These are phyloP conservation scores for Karstenula rhodostoma DNA, from an alignment of 2,329 filamentous ascomycete genomes.

Conservation along the genomic window DNA sequence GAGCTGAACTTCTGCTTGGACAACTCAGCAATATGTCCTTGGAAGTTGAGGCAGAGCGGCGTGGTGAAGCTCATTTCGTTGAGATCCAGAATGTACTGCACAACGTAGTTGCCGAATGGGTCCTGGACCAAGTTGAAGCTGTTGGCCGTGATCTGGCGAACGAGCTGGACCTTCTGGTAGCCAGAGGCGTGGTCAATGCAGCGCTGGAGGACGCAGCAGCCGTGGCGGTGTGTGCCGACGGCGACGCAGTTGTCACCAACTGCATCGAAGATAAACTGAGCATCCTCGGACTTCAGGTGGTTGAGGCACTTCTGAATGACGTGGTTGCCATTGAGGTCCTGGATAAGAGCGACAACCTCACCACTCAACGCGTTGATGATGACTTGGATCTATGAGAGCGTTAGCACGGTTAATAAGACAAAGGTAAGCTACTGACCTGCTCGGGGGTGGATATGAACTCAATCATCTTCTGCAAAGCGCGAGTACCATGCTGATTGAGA, in stretches of 20 bases:
- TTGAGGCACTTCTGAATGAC: constrained; percentile 99
- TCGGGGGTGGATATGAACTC: constrained; percentile 88
- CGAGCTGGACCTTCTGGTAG: constrained; percentile 85
- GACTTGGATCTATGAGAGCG: constrained; percentile 66
- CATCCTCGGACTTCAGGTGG: constrained; percentile 82
- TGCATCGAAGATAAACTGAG: constrained; percentile 96
- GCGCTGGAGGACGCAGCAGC: constrained; percentile 96
- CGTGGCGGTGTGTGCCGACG: constrained; percentile 95
- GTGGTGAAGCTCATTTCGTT: constrained; percentile 88
- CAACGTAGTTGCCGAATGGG: constrained; percentile 97
- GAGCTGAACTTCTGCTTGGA: constrained; percentile 99
- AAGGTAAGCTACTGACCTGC: constrained; percentile 59
- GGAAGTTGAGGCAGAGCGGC: constrained; percentile 83
- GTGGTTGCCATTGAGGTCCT: constrained; percentile 97
- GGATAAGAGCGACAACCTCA: constrained; percentile 91
- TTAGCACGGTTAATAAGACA: constrained; percentile 19
- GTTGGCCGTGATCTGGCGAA: constrained; percentile 85
- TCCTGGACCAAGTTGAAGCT: constrained; percentile 93
- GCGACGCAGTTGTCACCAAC: constrained; percentile 86
- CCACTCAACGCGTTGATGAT: constrained; percentile 85
- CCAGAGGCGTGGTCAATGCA: constrained; percentile 97
- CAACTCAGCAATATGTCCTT: constrained; percentile 71
- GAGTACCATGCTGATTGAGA: constrained; percentile 95
- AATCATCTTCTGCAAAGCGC: constrained; percentile 99
- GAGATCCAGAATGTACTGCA: constrained; percentile 96